A percentile compares a stretch with the other conserved stretches of the same genome.
These are phyloP conservation scores for Dryas octopetala DNA, from an alignment of 306 rosid genomes.

Conservation along the genomic window DNA sequence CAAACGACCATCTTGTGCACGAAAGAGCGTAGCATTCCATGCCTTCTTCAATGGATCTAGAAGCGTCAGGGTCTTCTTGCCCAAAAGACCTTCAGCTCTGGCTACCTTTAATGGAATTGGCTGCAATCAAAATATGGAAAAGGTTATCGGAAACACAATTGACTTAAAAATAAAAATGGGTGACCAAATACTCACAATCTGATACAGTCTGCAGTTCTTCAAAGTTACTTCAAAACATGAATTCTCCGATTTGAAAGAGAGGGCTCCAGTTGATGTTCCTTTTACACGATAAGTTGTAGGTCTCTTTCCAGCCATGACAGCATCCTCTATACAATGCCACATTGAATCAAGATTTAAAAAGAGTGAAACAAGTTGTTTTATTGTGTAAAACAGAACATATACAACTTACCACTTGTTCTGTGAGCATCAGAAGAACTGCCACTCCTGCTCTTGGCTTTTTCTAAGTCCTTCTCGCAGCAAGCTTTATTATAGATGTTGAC, in stretches of 20 bases:
- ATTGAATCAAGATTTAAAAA: neutral
- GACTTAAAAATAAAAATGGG: neutral
- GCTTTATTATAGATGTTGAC: conserved; percentile 9
- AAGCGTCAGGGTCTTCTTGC: neutral
- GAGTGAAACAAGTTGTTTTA: neutral
- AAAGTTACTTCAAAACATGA: neutral
- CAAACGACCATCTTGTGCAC: neutral
- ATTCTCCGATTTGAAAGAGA: neutral
- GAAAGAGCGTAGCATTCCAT: neutral
- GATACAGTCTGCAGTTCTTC: too few species aligned
- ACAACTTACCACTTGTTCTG: neutral
- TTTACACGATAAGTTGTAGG: neutral
- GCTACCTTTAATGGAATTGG: neutral
- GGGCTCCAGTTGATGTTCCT: neutral
- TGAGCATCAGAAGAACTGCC: neutral
- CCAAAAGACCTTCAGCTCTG: neutral
- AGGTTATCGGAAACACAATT: neutral
- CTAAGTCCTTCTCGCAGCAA: conserved; percentile 13
- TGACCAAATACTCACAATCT: neutral
- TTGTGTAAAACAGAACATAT: too few species aligned
- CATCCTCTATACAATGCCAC: neutral
- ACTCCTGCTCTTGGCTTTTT: neutral
- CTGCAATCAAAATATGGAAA: neutral
- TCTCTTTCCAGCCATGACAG: neutral
- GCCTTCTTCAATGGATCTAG: neutral